Base-by-base conservation (phyloP, 1,284 basidiomycete species). In the Ustilago xerochloae region DNA sequence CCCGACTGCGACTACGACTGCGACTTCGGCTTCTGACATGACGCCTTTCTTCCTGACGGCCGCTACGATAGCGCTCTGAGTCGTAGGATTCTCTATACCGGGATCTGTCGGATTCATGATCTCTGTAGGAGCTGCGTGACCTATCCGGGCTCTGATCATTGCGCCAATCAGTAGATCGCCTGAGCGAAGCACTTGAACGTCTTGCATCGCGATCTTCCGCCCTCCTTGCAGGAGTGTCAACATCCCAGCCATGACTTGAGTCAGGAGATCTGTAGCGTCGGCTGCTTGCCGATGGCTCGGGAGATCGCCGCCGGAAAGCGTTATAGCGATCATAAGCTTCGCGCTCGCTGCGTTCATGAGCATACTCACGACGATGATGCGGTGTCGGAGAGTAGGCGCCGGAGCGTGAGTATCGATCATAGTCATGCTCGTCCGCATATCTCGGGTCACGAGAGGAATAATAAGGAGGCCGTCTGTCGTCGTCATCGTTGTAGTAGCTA, bases 1-100 rank as follows among this genome's bases (percentile, higher is more conserved):
- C 67, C 39, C 57, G 52, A 32, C 52, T 61, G 3, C 50, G 50
- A 18, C 50, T 43, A 38, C 54, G 45, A 29, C 52, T 56, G 10
- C 38, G 49, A 20, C 57, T 52, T 47, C 59, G 58, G 20, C 45
- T 35, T 18, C 45, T 53, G 18, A 13, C 33, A 26, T 28, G 13
- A 18, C 49, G 58, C 39, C 49, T 38, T 16, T 35, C 36, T 20
- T 36, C 43, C 26, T 43, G 39, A 18, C 36, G n/a, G 2, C 38
- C 41, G 15, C 49, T 32, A 18, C 45, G 55, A 6, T 20, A 20
- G 15, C 43, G 26, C 9, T 33, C 39, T 12, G 26, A 28, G 10
- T 43, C 60, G 13, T 32, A 29, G 18, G 58, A 36, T 16, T 22
- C 47, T 12, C 41, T 41, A 2, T 30, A 8, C 13, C 49, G 43